Evolutionary conservation across 768 basidiomycete species (phyloP).

Genomic region (Termitomyces heimii): DNA sequence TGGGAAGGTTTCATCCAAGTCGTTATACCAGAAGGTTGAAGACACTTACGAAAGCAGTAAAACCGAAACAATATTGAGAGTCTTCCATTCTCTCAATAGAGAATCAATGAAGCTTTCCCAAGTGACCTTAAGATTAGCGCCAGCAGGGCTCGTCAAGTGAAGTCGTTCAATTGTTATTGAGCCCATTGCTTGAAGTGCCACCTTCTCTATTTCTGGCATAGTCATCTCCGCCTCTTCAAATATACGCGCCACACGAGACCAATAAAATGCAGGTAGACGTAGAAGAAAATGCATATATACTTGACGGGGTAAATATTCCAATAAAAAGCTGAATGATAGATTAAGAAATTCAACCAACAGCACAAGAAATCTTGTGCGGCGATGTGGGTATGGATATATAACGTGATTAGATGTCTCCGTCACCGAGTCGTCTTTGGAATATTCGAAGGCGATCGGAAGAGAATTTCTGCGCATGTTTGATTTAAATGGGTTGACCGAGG

Average conservation of each 20-base stretch:
- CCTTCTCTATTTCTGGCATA: slow-evolving; percentile 57
- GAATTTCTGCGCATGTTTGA: neutral
- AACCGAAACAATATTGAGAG: slow-evolving; percentile 18
- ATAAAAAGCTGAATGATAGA: neutral
- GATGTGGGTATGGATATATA: neutral
- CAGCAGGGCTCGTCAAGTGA: slow-evolving; percentile 22
- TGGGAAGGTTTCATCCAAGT: slow-evolving; percentile 6
- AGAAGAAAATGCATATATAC: slow-evolving; percentile 31
- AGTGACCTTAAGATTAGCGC: slow-evolving; percentile 40
- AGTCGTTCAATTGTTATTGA: slow-evolving; percentile 14
- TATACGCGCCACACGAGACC: slow-evolving; percentile 69
- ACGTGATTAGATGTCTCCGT: neutral
- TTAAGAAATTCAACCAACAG: slow-evolving; percentile 41
- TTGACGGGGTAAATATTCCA: neutral
- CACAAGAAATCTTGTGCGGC: slow-evolving; percentile 24
- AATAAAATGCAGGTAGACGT: slow-evolving; percentile 40
- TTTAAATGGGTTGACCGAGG: slow-evolving; percentile 13
- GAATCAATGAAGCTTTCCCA: slow-evolving; percentile 21
- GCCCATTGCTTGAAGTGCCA: slow-evolving; percentile 39
- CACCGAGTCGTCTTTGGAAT: neutral
- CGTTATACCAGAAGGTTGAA: slow-evolving; percentile 4
- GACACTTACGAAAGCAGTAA: slow-evolving; percentile 17
- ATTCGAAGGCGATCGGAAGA: neutral
- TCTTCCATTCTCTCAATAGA: slow-evolving; percentile 20
- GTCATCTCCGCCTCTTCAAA: slow-evolving; percentile 76